Evolutionary conservation across 805 yeast genomes (phyloP), one percentile per base, ranked within the genome.

Genomic region (Suhomyces sp.): DNA sequence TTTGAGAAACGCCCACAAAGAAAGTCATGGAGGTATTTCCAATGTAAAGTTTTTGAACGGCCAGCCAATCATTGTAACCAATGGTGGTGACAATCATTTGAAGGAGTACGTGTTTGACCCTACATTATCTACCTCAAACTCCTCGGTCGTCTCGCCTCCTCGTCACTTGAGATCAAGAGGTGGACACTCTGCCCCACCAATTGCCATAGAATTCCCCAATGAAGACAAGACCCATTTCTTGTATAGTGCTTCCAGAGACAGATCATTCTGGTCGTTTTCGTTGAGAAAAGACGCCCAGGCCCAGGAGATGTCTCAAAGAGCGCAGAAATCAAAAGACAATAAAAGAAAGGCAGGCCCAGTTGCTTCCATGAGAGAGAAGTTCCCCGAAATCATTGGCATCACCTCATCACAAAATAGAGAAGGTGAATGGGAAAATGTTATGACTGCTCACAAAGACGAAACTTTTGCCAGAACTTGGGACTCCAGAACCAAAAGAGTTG

Each of bases 61-160:
- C 3, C 98, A 93, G 71, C 92, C 99, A 0, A 85, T 96, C 19
- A 73, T 91, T 15, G 86, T 94, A 12, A 87, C 97, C 2, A 83
- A 86, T 43, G 98, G 98, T 58, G 93, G 88, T 33, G 98, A 96
- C 66, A 94, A 94, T 68, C 82, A 84, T 37, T 75, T 94, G 59
- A 89, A 89, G 61, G 98, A 94, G 68, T 88, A 78, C 60, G 97
- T 91, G 0, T 94, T 94, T 69, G 99, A 94, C 69, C 97, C 97
- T 2, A 82, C 94, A 1, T 72, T 92, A 48, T 83, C 92, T 0
- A 73, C 86, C 0, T 71, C 85, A 4, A 81, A 84, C 58, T 60
- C 81, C 0, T 75, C 85, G 1, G 83, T 89, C 29, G 85, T 88
- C 4, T 82, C 91, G 10, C 96, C 97, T 1, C 98, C 99, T 43